Base-by-base conservation (phyloP, 495 filamentous ascomycete species). In the Amniculicola lignicola region DNA sequence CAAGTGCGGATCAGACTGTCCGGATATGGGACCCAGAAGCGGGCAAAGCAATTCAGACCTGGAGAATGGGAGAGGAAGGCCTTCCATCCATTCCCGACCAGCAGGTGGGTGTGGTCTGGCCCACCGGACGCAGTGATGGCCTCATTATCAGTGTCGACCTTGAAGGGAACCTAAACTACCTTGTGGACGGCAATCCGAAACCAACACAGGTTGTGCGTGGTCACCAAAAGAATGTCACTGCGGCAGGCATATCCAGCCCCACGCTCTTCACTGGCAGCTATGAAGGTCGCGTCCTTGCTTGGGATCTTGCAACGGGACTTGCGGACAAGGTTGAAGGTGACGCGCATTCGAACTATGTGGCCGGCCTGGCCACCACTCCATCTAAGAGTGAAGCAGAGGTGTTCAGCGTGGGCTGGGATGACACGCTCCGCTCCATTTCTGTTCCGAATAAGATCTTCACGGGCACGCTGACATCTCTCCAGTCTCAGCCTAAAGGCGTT, bases 21-120 rank as follows among this genome's bases (percentile, higher is more conserved):
- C 85, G 84, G 63, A 70, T 92, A 46, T 94, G 89, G 89, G 91
- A 96, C 65, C 87, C 82, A 7, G 91, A 95, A 67, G 76, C 82
- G 6, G 87, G 83, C 16, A 85, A 87, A 59, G 81, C 79, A 12
- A 72, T 82, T 0, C 87, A 91, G 67, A 89, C 81, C 31, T 97
- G 93, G 93, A 79, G 78, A 57, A 77, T 97, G 63, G 92, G 90
- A n/a, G 85, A 83, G 18, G 90, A 93, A 59, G 88, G 84, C 16
- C 75, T 69, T 37, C 76, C 86, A 51, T 90, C 80, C 63, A 73
- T 95, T 29, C 79, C 76, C 5, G 81, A 97, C 63, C 93, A 98
- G 67, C 93, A 98, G 61, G 89, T 97, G 31, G 91, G 93, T 22
- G 90, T 98, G 21, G 86, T 91, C 10, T 95, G 90, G 90, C 90